These are phyloP conservation scores for Trichoderma virens DNA, from an alignment of 495 filamentous ascomycete genomes.

Conservation along the genomic window DNA sequence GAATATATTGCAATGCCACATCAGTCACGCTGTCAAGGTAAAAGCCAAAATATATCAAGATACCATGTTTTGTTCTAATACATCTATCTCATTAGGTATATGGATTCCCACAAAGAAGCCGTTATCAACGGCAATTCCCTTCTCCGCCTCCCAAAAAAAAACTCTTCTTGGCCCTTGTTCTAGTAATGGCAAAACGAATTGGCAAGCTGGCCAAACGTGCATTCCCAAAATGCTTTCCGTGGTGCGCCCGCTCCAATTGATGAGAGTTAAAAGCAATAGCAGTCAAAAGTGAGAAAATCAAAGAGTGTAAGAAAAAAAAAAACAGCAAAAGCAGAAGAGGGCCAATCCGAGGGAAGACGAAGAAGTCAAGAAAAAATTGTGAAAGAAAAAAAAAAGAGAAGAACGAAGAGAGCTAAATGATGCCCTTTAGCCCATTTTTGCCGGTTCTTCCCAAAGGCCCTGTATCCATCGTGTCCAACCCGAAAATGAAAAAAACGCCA, in stretches of 20 bases:
- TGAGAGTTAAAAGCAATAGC: neutral
- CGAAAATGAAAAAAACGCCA: slow-evolving; percentile 8
- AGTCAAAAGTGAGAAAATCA: too few relatives aligned
- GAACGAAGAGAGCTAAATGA: neutral
- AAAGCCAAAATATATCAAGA: neutral
- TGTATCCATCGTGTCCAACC: slow-evolving; percentile 4
- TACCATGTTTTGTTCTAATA: slow-evolving; percentile 1
- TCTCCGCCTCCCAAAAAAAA: neutral
- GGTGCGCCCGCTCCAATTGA: slow-evolving; percentile 3
- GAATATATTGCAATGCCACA: neutral
- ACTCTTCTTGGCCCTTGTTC: neutral
- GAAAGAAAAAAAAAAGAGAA: neutral
- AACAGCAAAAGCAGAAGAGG: neutral
- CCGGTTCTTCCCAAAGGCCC: neutral
- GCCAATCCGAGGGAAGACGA: neutral
- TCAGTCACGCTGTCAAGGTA: neutral
- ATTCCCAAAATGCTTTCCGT: slow-evolving; percentile 5
- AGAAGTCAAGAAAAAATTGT: neutral
- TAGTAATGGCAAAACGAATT: neutral
- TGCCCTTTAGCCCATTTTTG: slow-evolving; percentile 3
- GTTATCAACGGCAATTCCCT: neutral
- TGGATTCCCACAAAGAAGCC: neutral
- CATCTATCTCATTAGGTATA: slow-evolving; percentile 9
- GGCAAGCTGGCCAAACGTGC: neutral
- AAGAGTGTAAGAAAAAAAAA: neutral